A percentile compares a stretch with the other conserved stretches of the same genome.
Conservation (phyloP, 1,284 basidiomycete genomes). For the Schizophyllum commune region DNA sequence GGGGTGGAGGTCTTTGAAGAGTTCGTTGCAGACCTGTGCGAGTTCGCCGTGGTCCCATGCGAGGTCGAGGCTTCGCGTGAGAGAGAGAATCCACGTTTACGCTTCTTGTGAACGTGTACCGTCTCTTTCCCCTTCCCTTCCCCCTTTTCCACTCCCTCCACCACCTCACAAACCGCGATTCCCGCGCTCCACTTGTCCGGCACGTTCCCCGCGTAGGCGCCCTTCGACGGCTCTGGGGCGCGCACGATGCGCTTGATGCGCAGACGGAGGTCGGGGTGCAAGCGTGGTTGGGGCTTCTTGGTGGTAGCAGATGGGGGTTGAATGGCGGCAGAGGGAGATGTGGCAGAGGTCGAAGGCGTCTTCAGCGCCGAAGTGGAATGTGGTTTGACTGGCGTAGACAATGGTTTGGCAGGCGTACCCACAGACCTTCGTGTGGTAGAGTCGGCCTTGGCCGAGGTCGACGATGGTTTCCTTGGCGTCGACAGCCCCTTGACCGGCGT, state of each 20-base stretch:
- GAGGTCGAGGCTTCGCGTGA: too few species aligned
- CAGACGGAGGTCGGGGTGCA: background rate
- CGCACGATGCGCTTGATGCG: background rate
- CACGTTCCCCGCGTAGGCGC: background rate
- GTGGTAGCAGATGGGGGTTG: background rate
- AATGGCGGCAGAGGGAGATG: background rate
- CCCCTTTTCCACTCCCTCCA: background rate
- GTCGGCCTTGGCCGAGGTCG: too few species aligned
- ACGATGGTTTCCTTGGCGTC: too few species aligned
- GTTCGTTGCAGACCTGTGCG: too few species aligned
- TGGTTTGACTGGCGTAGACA: background rate
- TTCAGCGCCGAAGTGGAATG: background rate
- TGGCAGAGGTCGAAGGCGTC: background rate
- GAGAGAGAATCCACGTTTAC: too few species aligned
- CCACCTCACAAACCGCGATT: background rate
- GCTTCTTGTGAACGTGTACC: background rate
- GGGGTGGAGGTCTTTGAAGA: too few species aligned
- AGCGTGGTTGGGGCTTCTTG: background rate
- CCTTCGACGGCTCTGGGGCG: background rate
- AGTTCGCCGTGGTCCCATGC: too few species aligned
- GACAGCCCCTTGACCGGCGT: background rate
- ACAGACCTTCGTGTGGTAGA: too few species aligned
- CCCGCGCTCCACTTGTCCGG: background rate
- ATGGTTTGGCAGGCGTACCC: background rate
- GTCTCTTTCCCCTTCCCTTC: background rate